phyloP scores from a whole-genome alignment of 2,329 filamentous ascomycete genomes.

The Diaporthe destruens region DNA sequence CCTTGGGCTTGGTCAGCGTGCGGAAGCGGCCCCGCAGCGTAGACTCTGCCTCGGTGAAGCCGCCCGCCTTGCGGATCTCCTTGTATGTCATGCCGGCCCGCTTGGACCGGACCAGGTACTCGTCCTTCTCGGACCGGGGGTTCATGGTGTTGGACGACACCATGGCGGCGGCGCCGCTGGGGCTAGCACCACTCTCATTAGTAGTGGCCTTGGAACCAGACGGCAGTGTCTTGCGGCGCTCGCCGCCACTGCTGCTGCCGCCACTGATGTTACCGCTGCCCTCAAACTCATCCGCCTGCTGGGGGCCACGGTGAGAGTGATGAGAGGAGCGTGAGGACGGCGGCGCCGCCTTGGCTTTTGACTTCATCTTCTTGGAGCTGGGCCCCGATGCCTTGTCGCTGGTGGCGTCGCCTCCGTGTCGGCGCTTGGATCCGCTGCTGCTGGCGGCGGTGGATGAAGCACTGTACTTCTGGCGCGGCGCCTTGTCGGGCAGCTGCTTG shows the following conservation, averaged over 20 bases:
- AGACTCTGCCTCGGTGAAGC: conserved; percentile 75
- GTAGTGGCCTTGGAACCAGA: not conserved
- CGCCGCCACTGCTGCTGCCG: no score
- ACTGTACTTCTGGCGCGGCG: not conserved
- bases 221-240: not conserved
- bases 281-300: not conserved
- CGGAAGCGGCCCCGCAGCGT: conserved; percentile 78
- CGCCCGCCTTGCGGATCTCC: conserved; percentile 68
- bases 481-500: conserved; percentile 36
- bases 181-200: not conserved
- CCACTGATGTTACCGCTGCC: no score
- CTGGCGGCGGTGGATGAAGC: no score
- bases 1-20: conserved; percentile 73
- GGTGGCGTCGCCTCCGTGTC: not conserved
- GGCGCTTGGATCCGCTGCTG: conserved; percentile 20
- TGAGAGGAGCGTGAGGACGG: not conserved
- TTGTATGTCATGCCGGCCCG: conserved; percentile 72
- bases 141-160: not conserved
- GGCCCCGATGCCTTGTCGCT: not conserved
- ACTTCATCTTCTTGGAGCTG: conserved; percentile 8
- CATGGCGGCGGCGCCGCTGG: not conserved
- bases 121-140: conserved; percentile 55
- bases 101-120: conserved; percentile 67
- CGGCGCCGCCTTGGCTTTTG: not conserved
- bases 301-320: not conserved